These are phyloP conservation scores for Coemansia sp. DNA, from an alignment of 192 early-diverging fungal species.

Conservation along the genomic window DNA sequence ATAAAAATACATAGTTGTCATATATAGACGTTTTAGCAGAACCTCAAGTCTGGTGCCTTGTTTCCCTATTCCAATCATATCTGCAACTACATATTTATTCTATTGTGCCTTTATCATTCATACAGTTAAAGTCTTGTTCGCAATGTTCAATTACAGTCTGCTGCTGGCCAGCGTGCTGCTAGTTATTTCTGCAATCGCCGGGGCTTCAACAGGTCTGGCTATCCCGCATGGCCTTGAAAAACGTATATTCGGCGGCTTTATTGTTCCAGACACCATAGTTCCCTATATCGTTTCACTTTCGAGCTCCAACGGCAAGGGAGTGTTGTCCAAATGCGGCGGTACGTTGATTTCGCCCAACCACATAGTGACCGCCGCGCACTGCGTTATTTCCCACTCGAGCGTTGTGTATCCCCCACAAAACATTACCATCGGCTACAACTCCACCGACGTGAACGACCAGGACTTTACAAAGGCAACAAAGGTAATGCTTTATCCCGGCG, in stretches of 20 bases:
- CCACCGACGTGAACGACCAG: slow-evolving; percentile 3
- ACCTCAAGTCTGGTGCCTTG: too few relatives aligned
- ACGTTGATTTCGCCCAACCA: slow-evolving; percentile 1
- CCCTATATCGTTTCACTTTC: slow-evolving; percentile 3
- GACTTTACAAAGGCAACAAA: not conserved
- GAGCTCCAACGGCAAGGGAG: not conserved
- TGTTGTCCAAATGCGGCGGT: slow-evolving; percentile 1
- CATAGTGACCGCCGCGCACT: slow-evolving; percentile 5
- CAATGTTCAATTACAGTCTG: not conserved
- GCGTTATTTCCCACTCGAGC: not conserved
- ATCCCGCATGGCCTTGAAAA: not conserved
- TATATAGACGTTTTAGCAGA: too few relatives aligned
- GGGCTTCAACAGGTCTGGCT: not conserved
- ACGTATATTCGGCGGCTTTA: slow-evolving; percentile 5
- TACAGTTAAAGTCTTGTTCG: not conserved
- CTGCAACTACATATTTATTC: too few relatives aligned
- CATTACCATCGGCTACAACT: slow-evolving; percentile 11
- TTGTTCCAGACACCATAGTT: slow-evolving; percentile 4
- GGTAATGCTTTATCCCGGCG: slow-evolving; percentile 1
- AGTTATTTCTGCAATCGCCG: slow-evolving; percentile 1
- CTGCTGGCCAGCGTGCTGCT: slow-evolving; percentile 8
- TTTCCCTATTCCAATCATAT: too few relatives aligned
- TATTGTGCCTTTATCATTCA: too few relatives aligned
- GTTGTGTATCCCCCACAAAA: slow-evolving; percentile 3
- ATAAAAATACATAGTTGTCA: too few relatives aligned